Base-by-base conservation (phyloP, 768 basidiomycete species). In the Russula sp. region DNA sequence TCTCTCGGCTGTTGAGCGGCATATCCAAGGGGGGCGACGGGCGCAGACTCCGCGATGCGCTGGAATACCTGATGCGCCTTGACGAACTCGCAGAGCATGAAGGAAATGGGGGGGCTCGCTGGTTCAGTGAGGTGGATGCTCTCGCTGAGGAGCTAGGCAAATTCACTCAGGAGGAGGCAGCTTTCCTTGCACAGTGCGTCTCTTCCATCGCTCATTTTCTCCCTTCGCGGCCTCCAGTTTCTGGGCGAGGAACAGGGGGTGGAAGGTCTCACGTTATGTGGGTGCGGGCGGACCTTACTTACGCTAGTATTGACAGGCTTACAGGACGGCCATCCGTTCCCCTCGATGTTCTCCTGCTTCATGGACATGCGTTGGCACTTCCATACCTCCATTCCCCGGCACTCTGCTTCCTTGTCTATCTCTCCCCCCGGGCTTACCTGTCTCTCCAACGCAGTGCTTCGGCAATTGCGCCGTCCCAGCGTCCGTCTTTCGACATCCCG, bases 401-500 rank as follows among this genome's bases (percentile, higher is more conserved):
- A 0, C 74, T 91, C 55, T 87, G 87, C 9, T 91, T 93, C 71
- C 77, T 93, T 9, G 79, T 84, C 34, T 81, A 89, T 71, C 66
- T 88, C 42, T 88, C 91, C 0, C 87, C 91, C 0, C 73, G 78
- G 1, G 79, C 84, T 8, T 93, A 93, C 69, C 79, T 93, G 37
- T 77, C 81, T 35, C 77, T 91, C 37, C 74, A 84, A 22, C 81
- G 77, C n/a, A 72, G 70, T 22, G 73, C 74, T 9, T 63, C 76
- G 2, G 48, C 69, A 8, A 68, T 70, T 18, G 70, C 73, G 5
- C 61, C 75, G 3, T 48, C 68, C 54, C 60, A 67, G 42, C 48
- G 69, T 35, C 66, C 66, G 54, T 47, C 70, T 13, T 65, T 86
- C 39, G 88, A 91, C 68, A 77, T 91, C 27, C 73, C 85, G 0